These are phyloP conservation scores for Herpetospermum pedunculosum DNA, from an alignment of 306 rosid genomes.

Conservation along the genomic window DNA sequence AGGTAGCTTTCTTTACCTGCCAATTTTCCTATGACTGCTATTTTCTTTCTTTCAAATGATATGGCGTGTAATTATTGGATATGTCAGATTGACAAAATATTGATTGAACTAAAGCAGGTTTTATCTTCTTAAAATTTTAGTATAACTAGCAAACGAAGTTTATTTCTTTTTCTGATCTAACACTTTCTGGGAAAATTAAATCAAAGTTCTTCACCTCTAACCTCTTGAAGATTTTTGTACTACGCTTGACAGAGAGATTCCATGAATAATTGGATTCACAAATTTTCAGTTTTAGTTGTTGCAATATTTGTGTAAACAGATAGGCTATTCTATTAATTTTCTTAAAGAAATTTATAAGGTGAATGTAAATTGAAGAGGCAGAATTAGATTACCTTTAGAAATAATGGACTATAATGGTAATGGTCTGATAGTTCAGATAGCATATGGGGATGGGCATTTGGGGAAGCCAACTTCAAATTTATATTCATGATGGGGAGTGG, in stretches of 20 bases:
- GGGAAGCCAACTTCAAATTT: not conserved
- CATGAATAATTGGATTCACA: not conserved
- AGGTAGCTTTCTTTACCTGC: slow-evolving; percentile 36
- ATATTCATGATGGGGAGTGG: too few species aligned
- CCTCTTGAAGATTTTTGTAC: not conserved
- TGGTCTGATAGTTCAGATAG: not conserved
- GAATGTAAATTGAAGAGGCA: not conserved
- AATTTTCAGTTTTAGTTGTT: not conserved
- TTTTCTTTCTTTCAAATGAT: not conserved
- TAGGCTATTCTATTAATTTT: not conserved
- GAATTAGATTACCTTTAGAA: not conserved
- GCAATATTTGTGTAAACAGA: not conserved
- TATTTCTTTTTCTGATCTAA: not conserved
- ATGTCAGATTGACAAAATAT: not conserved
- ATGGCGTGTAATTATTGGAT: not conserved
- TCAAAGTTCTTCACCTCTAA: not conserved
- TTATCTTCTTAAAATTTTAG: not conserved
- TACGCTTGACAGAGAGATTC: not conserved
- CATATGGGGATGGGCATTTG: not conserved
- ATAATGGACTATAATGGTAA: not conserved
- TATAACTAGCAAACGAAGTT: not conserved
- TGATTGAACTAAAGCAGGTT: not conserved
- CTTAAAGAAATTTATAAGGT: not conserved
- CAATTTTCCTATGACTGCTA: not conserved
- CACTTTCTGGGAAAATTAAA: not conserved